phyloP scores from a whole-genome alignment of 495 filamentous ascomycete genomes.

The Neurospora tetrasperma region DNA sequence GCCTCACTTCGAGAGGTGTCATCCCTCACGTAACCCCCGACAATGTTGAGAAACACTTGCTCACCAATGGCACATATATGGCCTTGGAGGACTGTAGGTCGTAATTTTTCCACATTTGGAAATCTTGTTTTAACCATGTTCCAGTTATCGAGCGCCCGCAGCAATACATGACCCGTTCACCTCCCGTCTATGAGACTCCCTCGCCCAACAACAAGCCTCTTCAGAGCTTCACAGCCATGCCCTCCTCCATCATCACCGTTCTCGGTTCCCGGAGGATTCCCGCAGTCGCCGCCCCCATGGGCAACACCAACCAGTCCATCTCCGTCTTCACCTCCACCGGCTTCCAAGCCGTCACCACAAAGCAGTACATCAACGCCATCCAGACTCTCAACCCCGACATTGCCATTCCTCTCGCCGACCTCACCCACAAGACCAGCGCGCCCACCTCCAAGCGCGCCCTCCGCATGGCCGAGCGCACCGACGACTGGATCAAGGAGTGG shows the following conservation, averaged over 20 bases:
- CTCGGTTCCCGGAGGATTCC: slow-evolving; percentile 71
- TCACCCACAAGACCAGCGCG: slow-evolving; percentile 43
- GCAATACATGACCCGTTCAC: slow-evolving; percentile 27
- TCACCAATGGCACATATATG: slow-evolving; percentile 61
- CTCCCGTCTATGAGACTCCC: slow-evolving; percentile 32
- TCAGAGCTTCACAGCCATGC: slow-evolving; percentile 60
- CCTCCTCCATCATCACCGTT: slow-evolving; percentile 47
- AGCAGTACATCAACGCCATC: slow-evolving; percentile 55
- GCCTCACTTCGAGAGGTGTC: slow-evolving; percentile 66
- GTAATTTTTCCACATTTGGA: slow-evolving; percentile 7
- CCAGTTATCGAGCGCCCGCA: slow-evolving; percentile 68
- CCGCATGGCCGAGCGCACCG: slow-evolving; percentile 80
- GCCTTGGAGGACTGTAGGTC: slow-evolving; percentile 86
- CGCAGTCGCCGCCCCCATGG: slow-evolving; percentile 57
- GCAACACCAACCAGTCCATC: slow-evolving; percentile 63
- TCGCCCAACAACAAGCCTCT: slow-evolving; percentile 41
- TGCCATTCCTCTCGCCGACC: slow-evolving; percentile 65
- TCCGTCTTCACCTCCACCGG: slow-evolving; percentile 76
- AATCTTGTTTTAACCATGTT: slow-evolving; percentile 17
- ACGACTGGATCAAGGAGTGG: slow-evolving; percentile 69
- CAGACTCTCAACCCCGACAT: slow-evolving; percentile 66
- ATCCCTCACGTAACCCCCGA: slow-evolving; percentile 87
- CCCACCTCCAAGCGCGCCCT: slow-evolving; percentile 59
- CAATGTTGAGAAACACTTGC: slow-evolving; percentile 54
- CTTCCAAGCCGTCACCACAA: slow-evolving; percentile 56